Percentiles rank a stretch among this genome's conserved stretches.
phyloP scores from a whole-genome alignment of 2,329 filamentous ascomycete species.

The Huntiella abstrusa region DNA sequence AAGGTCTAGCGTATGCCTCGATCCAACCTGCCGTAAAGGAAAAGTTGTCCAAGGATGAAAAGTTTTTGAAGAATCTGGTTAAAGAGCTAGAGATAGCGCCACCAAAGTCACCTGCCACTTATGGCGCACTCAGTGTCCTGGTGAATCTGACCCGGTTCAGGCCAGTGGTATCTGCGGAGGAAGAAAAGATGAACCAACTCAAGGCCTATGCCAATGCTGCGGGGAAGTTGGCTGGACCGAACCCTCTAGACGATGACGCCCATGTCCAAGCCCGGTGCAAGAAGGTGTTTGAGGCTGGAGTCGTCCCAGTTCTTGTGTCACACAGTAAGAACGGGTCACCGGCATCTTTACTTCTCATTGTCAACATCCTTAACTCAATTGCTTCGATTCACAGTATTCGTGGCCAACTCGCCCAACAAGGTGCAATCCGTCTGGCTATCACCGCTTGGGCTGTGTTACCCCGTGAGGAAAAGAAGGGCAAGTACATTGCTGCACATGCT shows the following conservation, averaged over 20 bases:
- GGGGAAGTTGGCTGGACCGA: conserved; percentile 40
- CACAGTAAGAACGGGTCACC: conserved; percentile 55
- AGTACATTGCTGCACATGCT: conserved; percentile 53
- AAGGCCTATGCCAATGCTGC: conserved; percentile 86
- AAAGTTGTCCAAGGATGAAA: conserved; percentile 47
- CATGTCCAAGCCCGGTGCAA: conserved; percentile 60
- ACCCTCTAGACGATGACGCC: conserved; percentile 56
- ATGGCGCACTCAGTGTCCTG: conserved; percentile 72
- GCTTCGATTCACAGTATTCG: conserved; percentile 56
- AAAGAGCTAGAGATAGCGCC: conserved; percentile 38
- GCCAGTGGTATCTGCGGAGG: conserved; percentile 65
- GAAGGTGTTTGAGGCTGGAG: conserved; percentile 57
- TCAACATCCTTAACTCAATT: conserved; percentile 60
- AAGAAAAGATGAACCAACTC: conserved; percentile 77
- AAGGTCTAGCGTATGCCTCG: conserved; percentile 83
- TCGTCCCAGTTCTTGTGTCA: conserved; percentile 58
- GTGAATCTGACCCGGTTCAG: conserved; percentile 68
- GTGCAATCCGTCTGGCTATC: conserved; percentile 72
- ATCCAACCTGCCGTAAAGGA: conserved; percentile 75
- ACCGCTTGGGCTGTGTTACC: conserved; percentile 46
- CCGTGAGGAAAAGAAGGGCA: conserved; percentile 26
- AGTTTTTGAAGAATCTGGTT: conserved; percentile 53
- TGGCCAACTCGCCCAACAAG: conserved; percentile 74
- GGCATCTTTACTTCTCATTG: conserved; percentile 51
- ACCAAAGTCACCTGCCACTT: conserved; percentile 53